A percentile compares a stretch with the other conserved stretches of the same genome.
Conservation (phyloP, 2,329 filamentous ascomycete genomes). For the Clarireedia hainanense region DNA sequence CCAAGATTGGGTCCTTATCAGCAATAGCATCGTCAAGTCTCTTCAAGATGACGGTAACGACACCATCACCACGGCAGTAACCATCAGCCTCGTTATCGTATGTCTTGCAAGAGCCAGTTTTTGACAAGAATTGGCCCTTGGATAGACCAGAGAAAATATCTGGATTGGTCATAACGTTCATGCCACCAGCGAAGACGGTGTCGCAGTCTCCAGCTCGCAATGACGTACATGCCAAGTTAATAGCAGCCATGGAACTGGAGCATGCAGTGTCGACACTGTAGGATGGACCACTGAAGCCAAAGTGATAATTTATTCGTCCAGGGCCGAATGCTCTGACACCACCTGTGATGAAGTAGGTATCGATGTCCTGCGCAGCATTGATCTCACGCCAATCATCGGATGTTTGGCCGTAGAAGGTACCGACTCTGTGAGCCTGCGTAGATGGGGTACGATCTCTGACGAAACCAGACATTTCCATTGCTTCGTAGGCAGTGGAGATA, state of each 20-base stretch:
- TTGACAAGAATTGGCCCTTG: slow-evolving; percentile 37
- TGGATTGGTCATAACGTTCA: slow-evolving; percentile 28
- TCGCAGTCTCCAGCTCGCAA: slow-evolving; percentile 39
- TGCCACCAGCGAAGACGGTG: slow-evolving; percentile 34
- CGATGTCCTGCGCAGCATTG: slow-evolving; percentile 19
- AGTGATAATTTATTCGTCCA: slow-evolving; percentile 32
- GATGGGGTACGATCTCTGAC: slow-evolving; percentile 16
- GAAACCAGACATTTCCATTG: slow-evolving; percentile 27
- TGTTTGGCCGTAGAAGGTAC: slow-evolving; percentile 17
- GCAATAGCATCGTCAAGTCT: slow-evolving; percentile 29
- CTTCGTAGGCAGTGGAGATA: slow-evolving; percentile 69
- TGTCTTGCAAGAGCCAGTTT: slow-evolving; percentile 33
- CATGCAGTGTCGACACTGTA: slow-evolving; percentile 53
- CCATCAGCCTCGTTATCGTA: slow-evolving; percentile 15
- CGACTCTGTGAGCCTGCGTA: slow-evolving; percentile 34
- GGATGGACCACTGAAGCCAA: slow-evolving; percentile 39
- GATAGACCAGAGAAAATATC: slow-evolving; percentile 16
- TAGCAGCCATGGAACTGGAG: slow-evolving; percentile 45
- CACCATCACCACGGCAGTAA: slow-evolving; percentile 26
- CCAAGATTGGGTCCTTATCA: slow-evolving; percentile 49
- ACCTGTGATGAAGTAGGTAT: slow-evolving; percentile 24
- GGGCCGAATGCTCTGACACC: slow-evolving; percentile 23
- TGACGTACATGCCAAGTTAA: slow-evolving; percentile 45
- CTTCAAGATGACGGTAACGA: slow-evolving; percentile 51
- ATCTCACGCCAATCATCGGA: slow-evolving; percentile 16